Evolutionary conservation across 192 early-diverging fungal genomes (phyloP), one percentile per base, ranked within the genome.

Genomic region (Coemansia sp.): DNA sequence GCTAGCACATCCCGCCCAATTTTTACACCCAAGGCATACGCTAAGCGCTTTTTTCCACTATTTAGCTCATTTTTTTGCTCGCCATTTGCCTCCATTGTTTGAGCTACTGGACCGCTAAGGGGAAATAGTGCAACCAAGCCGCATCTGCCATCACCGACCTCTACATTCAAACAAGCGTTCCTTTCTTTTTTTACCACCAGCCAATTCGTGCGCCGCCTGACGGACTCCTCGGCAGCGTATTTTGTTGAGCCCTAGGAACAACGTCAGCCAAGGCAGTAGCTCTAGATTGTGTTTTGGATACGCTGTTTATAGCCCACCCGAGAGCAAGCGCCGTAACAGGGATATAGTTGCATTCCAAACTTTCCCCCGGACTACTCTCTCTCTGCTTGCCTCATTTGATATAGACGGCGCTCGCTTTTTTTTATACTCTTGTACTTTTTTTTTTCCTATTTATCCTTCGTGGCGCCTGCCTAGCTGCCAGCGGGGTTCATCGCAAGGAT

Each of bases 261-360:
- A 58, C 55, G 55, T 32, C 55, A 29, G 15, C 29, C 32, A 58
- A 58, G 29, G 55, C 55, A 58, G 55, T 58, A 58, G 55, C 55
- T 58, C 55, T 13, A 7, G 55, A 58, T 58, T 58, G 55, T 58
- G 55, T 58, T 58, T 58, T 58, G 55, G 55, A 31, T 58, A 58
- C 55, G 7, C 55, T 58, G 29, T 58, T 34, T 58, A 38, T 38
- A 32, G 55, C 55, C 15, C 55, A 31, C 17, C 29, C 29, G 55
- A 58, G 29, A 15, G 5, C 29, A 32, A 32, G 55, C 55, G 55
- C 55, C 55, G 55, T 32, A 58, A 34, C 55, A n/a, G 34, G 55
- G 55, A 58, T n/a, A 34, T 34, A 29, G 24, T 56, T 6, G 15
- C 55, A 58, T 32, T 58, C 55, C 55, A 58, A 15, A 8, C 55